Evolutionary conservation across 192 early-diverging fungal genomes (phyloP).

Genomic region (Phycomyces nitens): DNA sequence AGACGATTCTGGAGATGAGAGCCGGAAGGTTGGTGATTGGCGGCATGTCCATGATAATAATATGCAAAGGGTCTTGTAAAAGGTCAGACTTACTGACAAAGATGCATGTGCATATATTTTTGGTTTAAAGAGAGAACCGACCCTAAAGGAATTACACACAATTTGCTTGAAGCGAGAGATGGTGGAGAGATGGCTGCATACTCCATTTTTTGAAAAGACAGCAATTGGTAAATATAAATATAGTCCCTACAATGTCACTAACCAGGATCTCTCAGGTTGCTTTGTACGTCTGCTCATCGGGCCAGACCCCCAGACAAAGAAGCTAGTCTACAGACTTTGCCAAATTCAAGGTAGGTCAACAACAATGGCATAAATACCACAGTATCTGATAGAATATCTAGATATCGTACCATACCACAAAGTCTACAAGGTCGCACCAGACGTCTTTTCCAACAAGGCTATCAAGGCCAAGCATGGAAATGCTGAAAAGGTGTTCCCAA

Average conservation of each 20-base stretch:
- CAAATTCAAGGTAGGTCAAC: conserved; percentile 41
- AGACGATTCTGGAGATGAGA: conserved; percentile 35
- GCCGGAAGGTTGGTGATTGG: conserved; percentile 16
- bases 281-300: conserved; percentile 67
- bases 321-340: conserved; percentile 56
- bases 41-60: no score
- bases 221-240: conserved; percentile 39
- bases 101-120: no score
- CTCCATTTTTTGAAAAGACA: conserved; percentile 65
- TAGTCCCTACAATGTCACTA: not conserved
- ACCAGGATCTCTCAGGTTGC: conserved; percentile 35
- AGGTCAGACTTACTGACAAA: no score
- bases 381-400: not conserved
- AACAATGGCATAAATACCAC: not conserved
- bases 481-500: conserved; percentile 62
- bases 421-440: conserved; percentile 55
- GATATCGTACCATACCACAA: conserved; percentile 41
- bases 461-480: conserved; percentile 68
- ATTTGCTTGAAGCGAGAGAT: conserved; percentile 61
- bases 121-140: conserved; percentile 39
- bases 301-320: conserved; percentile 46
- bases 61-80: no score
- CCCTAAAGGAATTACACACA: conserved; percentile 59
- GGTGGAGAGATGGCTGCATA: conserved; percentile 71
- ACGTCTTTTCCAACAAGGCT: conserved; percentile 60